Evolutionary conservation across 2,329 filamentous ascomycete species (phyloP), one percentile per base, ranked within the genome.

Genomic region (Scopulariopsis brevicaulis): DNA sequence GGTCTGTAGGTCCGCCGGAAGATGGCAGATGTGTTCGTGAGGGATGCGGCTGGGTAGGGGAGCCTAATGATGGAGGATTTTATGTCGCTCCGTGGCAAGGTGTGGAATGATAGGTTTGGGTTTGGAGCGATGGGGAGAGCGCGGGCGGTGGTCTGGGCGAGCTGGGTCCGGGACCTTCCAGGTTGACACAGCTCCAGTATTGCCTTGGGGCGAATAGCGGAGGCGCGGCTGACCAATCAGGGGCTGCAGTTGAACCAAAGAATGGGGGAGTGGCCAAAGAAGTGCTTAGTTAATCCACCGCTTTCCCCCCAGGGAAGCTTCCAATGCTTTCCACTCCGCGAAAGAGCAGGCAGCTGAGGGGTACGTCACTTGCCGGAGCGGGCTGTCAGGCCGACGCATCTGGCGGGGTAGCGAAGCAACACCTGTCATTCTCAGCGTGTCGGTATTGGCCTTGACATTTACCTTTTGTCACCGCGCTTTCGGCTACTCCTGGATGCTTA

Each of bases 181-280:
- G 43, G 43, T 22, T 48, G 34, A 24, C 53, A 56, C 55, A 56
- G 55, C 55, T 56, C 43, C 37, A 14, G 43, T 15, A n/a, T 35
- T 50, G 43, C 40, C 55, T 57, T 37, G 55, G 24, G 55, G 55
- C 55, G 55, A 57, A 57, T 28, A 34, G 43, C n/a, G 50, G 34
- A 18, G 34, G 37, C 55, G 48, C 55, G 55, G 55, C 55, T 57
- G 34, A 32, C 55, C 55, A 57, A 57, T 57, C 5, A 43, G 18
- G 14, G 25, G 25, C 24, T 50, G 43, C 12, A 3, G 7, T 40
- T n/a, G 40, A 46, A 2, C 40, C 18, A n/a, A n/a, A 46, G 15
- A 46, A 46, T 18, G 40, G 40, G 40, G 40, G 14, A 46, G 55
- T 56, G 55, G 55, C 55, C 55, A 56, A 50, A 48, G 4, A 32